Conservation (phyloP, 2,329 filamentous ascomycete species). For the Proliferodiscus dingleyae region DNA sequence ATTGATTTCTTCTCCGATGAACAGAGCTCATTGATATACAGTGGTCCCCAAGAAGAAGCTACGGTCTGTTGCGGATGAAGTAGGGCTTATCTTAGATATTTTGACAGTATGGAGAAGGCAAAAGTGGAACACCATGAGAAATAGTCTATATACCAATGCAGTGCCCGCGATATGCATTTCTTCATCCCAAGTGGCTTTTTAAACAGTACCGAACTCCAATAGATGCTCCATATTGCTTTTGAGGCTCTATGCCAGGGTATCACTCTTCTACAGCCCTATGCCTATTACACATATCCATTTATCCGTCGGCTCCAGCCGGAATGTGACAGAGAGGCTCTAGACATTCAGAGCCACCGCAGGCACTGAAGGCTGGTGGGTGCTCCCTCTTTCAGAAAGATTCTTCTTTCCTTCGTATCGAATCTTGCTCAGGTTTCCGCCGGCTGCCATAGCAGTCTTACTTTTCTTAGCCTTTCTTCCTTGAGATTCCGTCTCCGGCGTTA, state of each 20-base stretch:
- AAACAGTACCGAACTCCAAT: constrained; percentile 5
- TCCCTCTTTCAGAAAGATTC: constrained; percentile 16
- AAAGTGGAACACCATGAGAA: background rate
- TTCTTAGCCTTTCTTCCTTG: constrained; percentile 22
- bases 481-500: constrained; percentile 18
- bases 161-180: too few species aligned
- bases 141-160: background rate
- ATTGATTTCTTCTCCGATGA: background rate
- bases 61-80: constrained; percentile 25
- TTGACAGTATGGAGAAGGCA: too few species aligned
- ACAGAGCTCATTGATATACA: constrained; percentile 1
- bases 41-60: constrained; percentile 19
- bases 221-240: constrained; percentile 6
- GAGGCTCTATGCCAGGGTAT: background rate
- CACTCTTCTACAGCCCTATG: background rate
- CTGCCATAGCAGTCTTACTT: constrained; percentile 40
- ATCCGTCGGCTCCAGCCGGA: background rate
- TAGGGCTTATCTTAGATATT: background rate
- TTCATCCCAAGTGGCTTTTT: too few species aligned
- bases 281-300: background rate
- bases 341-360: constrained; percentile 1
- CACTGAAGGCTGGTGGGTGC: constrained; percentile 1
- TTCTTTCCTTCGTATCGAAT: constrained; percentile 28
- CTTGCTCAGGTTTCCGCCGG: constrained; percentile 42
- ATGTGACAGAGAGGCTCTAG: background rate